A percentile compares a stretch with the other conserved stretches of the same genome.
Conservation (phyloP, 202 grass and related monocot species). For the Setaria viridis region DNA sequence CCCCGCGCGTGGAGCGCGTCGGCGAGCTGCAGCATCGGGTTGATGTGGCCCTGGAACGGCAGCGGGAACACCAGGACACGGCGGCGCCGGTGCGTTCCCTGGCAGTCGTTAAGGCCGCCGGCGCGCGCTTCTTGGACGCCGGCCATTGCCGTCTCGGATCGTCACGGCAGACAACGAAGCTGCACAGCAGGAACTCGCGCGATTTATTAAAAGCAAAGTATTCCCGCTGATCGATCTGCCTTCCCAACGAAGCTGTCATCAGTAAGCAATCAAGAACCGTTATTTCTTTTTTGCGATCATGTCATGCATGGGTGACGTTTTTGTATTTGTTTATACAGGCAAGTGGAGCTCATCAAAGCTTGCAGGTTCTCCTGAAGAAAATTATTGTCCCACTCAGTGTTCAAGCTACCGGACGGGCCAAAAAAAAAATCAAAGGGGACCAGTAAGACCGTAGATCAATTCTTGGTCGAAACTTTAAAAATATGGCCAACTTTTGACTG, state of each 20-base stretch:
- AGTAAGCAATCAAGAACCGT: neutral
- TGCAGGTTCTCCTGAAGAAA: no score
- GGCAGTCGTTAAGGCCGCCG: neutral
- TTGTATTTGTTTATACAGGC: no score
- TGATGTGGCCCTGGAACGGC: conserved; percentile 75
- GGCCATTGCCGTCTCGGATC: neutral
- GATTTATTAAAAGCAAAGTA: neutral
- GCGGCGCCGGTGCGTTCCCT: neutral
- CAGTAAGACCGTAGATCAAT: no score
- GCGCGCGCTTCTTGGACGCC: neutral
- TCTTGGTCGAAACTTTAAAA: no score
- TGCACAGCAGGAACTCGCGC: neutral
- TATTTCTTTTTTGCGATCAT: neutral
- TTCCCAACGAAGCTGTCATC: neutral
- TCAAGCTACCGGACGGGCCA: no score
- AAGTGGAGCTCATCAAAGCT: no score
- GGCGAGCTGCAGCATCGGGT: conserved; percentile 67
- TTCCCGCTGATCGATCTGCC: neutral
- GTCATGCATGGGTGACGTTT: neutral
- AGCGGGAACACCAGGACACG: conserved; percentile 57
- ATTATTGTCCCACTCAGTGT: no score
- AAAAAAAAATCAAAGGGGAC: no score
- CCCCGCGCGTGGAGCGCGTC: conserved; percentile 44
- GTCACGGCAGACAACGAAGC: neutral
- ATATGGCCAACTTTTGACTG: no score